Evolutionary conservation across 1,284 basidiomycete genomes (phyloP), one percentile per base, ranked within the genome.

Genomic region (Microbotryomycetes sp.): DNA sequence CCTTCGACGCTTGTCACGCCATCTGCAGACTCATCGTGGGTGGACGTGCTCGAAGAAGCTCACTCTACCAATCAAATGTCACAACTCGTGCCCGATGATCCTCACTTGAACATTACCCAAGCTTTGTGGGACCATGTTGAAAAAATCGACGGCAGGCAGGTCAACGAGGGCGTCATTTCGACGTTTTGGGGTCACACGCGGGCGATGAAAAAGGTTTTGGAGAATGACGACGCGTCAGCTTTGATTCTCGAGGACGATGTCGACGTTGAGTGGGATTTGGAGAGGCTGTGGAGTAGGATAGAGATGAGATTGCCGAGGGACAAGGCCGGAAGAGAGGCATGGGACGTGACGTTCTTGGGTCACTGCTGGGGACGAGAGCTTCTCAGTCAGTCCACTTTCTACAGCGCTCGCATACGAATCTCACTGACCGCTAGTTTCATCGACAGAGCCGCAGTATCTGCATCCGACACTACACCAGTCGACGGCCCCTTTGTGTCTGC

Each of bases 341-440:
- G 88, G 88, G 87, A 89, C 65, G 80, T 88, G 26, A 79, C 88
- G 45, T 85, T 86, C 66, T 75, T 90, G 56, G 88, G 88, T 82
- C 71, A 64, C 78, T 72, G 71, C 53, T 72, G 71, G 69, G 67
- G 71, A 13, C 64, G 60, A 35, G 72, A 74, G 47, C 56, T 71
- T 18, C 46, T 66, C 21, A 60, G 70, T 72, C 45, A 45, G 69
- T 64, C 21, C 24, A 24, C 55, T 78, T 5, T 68, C 62, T 60
- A 85, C 68, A 81, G 86, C 83, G 1, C 85, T 87, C 63, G 85
- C 81, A 1, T 87, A 86, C 0, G 72, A 86, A 29, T 83, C 83
- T 13, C 75, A 79, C 5, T 78, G 79, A 18, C 75, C 85, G 6
- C 74, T 82, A 2, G 75, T 76, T 86, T 5, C 78, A 41, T 76